These are phyloP conservation scores for Neonectria magnoliae DNA, from an alignment of 2,329 filamentous ascomycete species.

Conservation along the genomic window DNA sequence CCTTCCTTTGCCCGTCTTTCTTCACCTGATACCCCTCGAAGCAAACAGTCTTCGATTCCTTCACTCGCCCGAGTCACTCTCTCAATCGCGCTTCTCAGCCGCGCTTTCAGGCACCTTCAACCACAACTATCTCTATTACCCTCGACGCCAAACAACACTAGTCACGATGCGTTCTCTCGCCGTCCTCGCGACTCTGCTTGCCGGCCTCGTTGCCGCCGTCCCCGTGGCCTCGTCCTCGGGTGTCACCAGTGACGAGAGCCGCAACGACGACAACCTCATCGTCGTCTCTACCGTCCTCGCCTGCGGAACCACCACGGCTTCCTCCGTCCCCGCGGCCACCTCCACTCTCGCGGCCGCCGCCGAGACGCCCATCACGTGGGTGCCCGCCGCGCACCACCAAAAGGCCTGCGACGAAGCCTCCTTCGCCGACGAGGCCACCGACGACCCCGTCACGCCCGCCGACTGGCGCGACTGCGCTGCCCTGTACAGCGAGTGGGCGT, in stretches of 20 bases:
- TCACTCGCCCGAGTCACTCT: slow-evolving; percentile 9
- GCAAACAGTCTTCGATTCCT: neutral
- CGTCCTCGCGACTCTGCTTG: slow-evolving; percentile 17
- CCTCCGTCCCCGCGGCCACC: slow-evolving; percentile 7
- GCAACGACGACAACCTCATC: slow-evolving; percentile 25
- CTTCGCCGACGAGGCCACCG: slow-evolving; percentile 32
- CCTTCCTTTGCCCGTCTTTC: neutral
- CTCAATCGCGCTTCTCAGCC: slow-evolving; percentile 21
- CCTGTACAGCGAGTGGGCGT: slow-evolving; percentile 44
- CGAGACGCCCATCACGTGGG: slow-evolving; percentile 39
- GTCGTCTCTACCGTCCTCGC: slow-evolving; percentile 29
- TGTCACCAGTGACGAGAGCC: neutral
- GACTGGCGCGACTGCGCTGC: slow-evolving; percentile 46
- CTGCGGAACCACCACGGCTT: slow-evolving; percentile 2
- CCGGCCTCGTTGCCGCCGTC: slow-evolving; percentile 28
- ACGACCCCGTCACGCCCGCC: slow-evolving; percentile 35
- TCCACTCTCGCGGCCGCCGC: slow-evolving; percentile 13
- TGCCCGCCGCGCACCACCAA: slow-evolving; percentile 33
- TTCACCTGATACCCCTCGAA: neutral
- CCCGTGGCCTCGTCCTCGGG: slow-evolving; percentile 22
- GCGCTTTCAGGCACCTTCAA: neutral
- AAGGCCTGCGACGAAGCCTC: slow-evolving; percentile 43
- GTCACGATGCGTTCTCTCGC: slow-evolving; percentile 30
- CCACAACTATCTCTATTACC: neutral
- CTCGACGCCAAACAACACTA: neutral